Evolutionary conservation across 192 early-diverging fungal species (phyloP), one percentile per base, ranked within the genome.

Genomic region (Neocallimastix lanati): DNA sequence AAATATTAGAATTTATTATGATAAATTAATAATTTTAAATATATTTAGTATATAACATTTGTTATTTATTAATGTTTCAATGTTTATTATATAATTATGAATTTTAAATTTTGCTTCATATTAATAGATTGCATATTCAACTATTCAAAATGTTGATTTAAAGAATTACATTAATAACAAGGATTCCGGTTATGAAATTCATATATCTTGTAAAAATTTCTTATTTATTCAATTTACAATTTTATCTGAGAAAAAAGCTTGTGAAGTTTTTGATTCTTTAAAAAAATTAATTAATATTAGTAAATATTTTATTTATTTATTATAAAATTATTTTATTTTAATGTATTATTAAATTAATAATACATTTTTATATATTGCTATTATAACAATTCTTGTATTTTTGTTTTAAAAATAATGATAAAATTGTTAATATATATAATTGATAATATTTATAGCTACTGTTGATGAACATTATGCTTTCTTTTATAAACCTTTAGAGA

Each of bases 151-250:
- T 27, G 91, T 95, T 7, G 92, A 93, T 80, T 88, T 91, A 28
- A 85, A 85, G 76, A 88, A 89, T 9, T 86, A 84, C 35, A 25
- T 58, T 28, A 29, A 58, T 25, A 35, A 28, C 0, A n/a, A 79
- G 27, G 80, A 37, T 27, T 29, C 81, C 28, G 58, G 58, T 58
- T 79, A 30, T 37, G 85, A 86, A 27, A 29, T 93, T 28, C 79
- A 85, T 76, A 90, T 98, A 36, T 86, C 88, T 29, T 93, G 95
- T 84, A 91, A 94, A 76, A 89, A 96, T 82, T 98, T 98, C 85
- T 67, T 91, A 81, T 90, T 89, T 84, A 79, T 96, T 67, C 90
- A 88, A 12, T 82, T 98, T 76, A 86, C 85, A 30, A 88, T 95
- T 82, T 84, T 85, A 40, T 82, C 86, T 18, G 94, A 95, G 78